Percentiles rank a stretch among this genome's conserved stretches.
These are phyloP conservation scores for Cyclocybe cylindracea DNA, from an alignment of 768 basidiomycete genomes.

Conservation along the genomic window DNA sequence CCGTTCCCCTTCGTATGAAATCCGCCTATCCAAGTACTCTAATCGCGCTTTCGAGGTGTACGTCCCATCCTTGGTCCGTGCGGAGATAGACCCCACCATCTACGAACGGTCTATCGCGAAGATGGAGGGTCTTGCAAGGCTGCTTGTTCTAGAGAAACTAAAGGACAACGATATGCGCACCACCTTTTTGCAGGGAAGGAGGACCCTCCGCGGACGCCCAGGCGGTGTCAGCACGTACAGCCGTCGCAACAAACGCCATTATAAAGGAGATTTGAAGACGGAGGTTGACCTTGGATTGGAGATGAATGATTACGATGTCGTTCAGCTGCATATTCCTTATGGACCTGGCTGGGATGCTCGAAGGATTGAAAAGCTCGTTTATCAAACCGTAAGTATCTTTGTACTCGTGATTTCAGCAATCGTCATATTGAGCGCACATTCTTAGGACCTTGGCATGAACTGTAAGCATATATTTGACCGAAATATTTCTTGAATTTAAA, in stretches of 20 bases:
- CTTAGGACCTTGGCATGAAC: constrained; percentile 60
- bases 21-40: constrained; percentile 60
- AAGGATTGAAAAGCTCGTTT: constrained; percentile 56
- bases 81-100: constrained; percentile 62
- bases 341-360: constrained; percentile 60
- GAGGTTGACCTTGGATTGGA: constrained; percentile 44
- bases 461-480: constrained; percentile 31
- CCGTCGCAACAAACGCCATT: constrained; percentile 36
- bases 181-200: constrained; percentile 47
- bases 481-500: not conserved
- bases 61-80: constrained; percentile 50
- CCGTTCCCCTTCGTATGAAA: constrained; percentile 67
- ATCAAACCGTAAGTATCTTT: constrained; percentile 46
- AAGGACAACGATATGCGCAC: constrained; percentile 42
- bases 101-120: constrained; percentile 59
- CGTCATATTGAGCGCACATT: not conserved
- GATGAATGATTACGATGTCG: constrained; percentile 61
- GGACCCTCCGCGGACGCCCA: constrained; percentile 52
- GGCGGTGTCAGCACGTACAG: constrained; percentile 26
- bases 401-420: not conserved
- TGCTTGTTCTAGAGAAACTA: constrained; percentile 64
- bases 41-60: constrained; percentile 56
- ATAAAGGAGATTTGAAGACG: constrained; percentile 58
- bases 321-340: constrained; percentile 59
- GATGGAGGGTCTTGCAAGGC: constrained; percentile 60